A percentile compares a stretch with the other conserved stretches of the same genome.
phyloP scores from a whole-genome alignment of 495 filamentous ascomycete genomes.

The Parachaetomium inaequale region DNA sequence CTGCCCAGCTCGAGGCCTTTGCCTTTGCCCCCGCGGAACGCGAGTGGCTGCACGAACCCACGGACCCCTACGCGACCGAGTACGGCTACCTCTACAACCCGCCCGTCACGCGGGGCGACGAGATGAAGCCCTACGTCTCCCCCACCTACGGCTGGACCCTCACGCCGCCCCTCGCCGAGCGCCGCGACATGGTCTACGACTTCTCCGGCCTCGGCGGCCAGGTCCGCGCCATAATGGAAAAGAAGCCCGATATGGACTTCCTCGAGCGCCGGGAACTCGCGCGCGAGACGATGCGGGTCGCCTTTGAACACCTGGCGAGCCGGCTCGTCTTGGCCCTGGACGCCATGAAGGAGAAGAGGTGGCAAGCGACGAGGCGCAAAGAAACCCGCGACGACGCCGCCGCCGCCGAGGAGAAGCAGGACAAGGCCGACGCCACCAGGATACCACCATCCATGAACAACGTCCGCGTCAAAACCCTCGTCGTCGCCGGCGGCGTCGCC shows the following conservation, averaged over 20 bases:
- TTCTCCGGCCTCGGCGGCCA: constrained; percentile 39
- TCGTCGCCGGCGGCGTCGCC: constrained; percentile 87
- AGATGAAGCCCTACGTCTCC: constrained; percentile 38
- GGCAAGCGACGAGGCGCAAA: not conserved
- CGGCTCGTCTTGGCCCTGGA: constrained; percentile 65
- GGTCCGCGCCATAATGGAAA: constrained; percentile 28
- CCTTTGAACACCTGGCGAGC: constrained; percentile 84
- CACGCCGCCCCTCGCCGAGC: constrained; percentile 33
- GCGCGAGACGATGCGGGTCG: constrained; percentile 65
- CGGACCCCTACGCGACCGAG: not conserved
- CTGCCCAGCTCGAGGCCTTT: constrained; percentile 68
- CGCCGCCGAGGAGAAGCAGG: not conserved
- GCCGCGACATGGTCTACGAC: constrained; percentile 34
- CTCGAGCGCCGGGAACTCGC: constrained; percentile 62
- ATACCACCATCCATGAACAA: not conserved
- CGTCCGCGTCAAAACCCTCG: constrained; percentile 51
- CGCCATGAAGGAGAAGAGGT: too few relatives aligned
- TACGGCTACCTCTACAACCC: constrained; percentile 47
- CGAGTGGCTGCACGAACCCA: not conserved
- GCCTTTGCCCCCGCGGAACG: constrained; percentile 57
- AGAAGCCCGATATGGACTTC: constrained; percentile 30
- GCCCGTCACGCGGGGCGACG: constrained; percentile 53
- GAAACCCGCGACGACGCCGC: not conserved
- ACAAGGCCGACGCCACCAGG: not conserved
- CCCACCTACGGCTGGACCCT: constrained; percentile 29